Percentiles rank a stretch among this genome's conserved stretches.
Conservation (phyloP, 345 rosid genomes). For the Populus euphratica region DNA sequence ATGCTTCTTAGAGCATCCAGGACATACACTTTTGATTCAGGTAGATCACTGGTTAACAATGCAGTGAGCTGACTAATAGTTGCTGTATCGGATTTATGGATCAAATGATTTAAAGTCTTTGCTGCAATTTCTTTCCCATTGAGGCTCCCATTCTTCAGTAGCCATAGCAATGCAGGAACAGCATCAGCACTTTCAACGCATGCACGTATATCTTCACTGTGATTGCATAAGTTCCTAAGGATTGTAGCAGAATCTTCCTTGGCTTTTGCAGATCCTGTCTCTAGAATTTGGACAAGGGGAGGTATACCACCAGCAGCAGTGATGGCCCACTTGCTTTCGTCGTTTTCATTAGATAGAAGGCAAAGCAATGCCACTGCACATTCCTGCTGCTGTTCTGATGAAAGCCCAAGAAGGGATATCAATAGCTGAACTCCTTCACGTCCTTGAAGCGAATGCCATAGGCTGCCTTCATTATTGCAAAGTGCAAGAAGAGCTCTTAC, state of each 20-base stretch:
- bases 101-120: conserved; percentile 91
- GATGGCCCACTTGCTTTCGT: conserved; percentile 99
- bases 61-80: conserved; percentile 98
- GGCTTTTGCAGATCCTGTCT: conserved; percentile 96
- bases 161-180: conserved; percentile 98
- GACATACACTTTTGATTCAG: conserved; percentile 90
- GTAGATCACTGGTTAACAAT: conserved; percentile 85
- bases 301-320: conserved; percentile 99
- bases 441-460: conserved; percentile 96
- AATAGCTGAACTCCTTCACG: conserved; percentile 96
- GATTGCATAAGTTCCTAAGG: conserved; percentile 95
- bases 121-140: conserved; percentile 99
- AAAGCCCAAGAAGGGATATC: conserved; percentile 98
- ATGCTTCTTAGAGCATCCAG: conserved; percentile 93
- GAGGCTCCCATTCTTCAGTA: conserved; percentile 90
- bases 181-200: conserved; percentile 99
- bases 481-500: conserved; percentile 79
- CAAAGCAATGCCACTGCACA: conserved; percentile 97
- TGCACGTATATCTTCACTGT: conserved; percentile 98
- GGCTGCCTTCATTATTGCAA: conserved; percentile 79
- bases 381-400: conserved; percentile 99
- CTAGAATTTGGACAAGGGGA: conserved; percentile 97
- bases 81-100: conserved; percentile 95
- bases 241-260: conserved; percentile 98
- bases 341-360: conserved; percentile 90